phyloP scores from a whole-genome alignment of 2,329 filamentous ascomycete species.

The Pyrenochaeta sp. region DNA sequence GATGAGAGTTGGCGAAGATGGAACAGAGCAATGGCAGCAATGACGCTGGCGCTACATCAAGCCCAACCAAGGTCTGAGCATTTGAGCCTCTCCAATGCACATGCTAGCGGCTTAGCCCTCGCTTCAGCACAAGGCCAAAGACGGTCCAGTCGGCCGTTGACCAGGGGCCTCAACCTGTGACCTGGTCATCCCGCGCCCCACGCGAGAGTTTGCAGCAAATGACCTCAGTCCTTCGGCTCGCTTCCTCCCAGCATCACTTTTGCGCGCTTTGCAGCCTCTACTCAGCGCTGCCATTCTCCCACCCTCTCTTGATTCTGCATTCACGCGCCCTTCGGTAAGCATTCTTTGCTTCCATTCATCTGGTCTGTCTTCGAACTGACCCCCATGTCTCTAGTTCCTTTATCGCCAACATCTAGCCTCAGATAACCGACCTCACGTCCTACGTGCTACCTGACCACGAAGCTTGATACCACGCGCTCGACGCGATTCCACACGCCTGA shows the following conservation, averaged over 20 bases:
- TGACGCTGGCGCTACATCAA: conserved; percentile 20
- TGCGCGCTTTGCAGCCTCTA: conserved; percentile 9
- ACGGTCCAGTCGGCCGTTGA: conserved; percentile 15
- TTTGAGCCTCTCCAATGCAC: no score
- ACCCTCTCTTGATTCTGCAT: conserved; percentile 4
- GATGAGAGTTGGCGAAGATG: conserved; percentile 1
- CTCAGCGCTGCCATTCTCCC: no score
- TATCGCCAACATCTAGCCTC: conserved; percentile 28
- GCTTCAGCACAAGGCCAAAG: no score
- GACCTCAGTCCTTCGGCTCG: conserved; percentile 34
- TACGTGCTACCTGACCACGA: conserved; percentile 4
- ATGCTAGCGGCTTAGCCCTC: conserved; percentile 27
- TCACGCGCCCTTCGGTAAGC: conserved; percentile 2
- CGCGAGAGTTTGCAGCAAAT: conserved; percentile 26
- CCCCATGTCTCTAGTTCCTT: conserved; percentile 9
- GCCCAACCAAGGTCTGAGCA: no score
- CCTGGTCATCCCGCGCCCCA: conserved; percentile 28
- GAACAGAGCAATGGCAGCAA: conserved; percentile 10
- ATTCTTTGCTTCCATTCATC: not conserved
- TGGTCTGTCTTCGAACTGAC: not conserved
- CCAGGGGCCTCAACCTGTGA: conserved; percentile 27
- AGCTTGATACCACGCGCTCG: conserved; percentile 10
- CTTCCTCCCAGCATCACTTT: conserved; percentile 18
- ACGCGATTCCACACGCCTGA: conserved; percentile 4
- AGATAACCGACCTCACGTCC: conserved; percentile 25